These are phyloP conservation scores for bread wheat (Triticum aestivum) DNA, from an alignment of 176 grass and related monocot species.

Conservation along the genomic window IWGSC_CS_RefSeq_v2.1 NC_057810.1:520391599-520392098, in stretches of 20 bases:
- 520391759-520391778: constrained; percentile 96
- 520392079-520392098: constrained; percentile 17
- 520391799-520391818: constrained; percentile 52
- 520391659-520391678: constrained; percentile 77
- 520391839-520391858: constrained; percentile 74
- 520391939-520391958: constrained; percentile 65
- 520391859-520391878: constrained; percentile 93
- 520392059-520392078: constrained; percentile 76
- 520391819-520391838: constrained; percentile 67
- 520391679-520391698: constrained; percentile 94
- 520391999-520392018: constrained; percentile 35
- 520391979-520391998: constrained; percentile 63
- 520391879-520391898: constrained; percentile 66
- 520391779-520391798: constrained; percentile 79
- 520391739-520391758: constrained; percentile 78
- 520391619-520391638: constrained; percentile 45
- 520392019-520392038: constrained; percentile 72
- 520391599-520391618: constrained; percentile 75
- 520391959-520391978: constrained; percentile 80
- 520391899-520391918: constrained; percentile 81
- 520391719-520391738: constrained; percentile 82
- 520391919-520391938: constrained; percentile 83
- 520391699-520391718: constrained; percentile 78
- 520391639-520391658: constrained; percentile 74
- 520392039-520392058: constrained; percentile 66